Conservation (phyloP, 176 grass and related monocot species). For the Phragmites australis region DNA sequence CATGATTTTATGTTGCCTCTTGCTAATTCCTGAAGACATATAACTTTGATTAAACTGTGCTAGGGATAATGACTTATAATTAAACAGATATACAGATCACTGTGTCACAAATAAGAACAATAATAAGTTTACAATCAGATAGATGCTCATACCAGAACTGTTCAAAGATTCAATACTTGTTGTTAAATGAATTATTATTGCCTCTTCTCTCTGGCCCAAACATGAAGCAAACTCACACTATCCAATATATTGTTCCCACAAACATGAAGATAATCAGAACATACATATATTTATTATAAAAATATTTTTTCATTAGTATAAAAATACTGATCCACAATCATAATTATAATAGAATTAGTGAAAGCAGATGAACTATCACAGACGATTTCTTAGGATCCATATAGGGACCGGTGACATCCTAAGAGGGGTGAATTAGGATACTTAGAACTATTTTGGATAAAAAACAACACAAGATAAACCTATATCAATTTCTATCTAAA, state of each 20-base stretch:
- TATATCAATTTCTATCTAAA: too few relatives aligned
- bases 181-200: conserved; percentile 7
- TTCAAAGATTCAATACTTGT: not conserved
- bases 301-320: not conserved
- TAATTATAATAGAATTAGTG: too few relatives aligned
- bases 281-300: not conserved
- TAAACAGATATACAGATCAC: not conserved
- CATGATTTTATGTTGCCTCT: not conserved
- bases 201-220: not conserved
- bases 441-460: too few relatives aligned
- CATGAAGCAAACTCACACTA: not conserved
- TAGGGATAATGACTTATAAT: too few relatives aligned
- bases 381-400: too few relatives aligned
- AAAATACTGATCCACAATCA: not conserved
- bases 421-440: too few relatives aligned
- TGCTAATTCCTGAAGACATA: not conserved
- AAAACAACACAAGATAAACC: too few relatives aligned
- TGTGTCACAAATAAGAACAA: too few relatives aligned
- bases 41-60: not conserved
- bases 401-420: too few relatives aligned
- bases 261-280: not conserved
- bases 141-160: not conserved
- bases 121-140: not conserved
- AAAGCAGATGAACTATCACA: too few relatives aligned
- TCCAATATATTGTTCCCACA: not conserved